Conservation (phyloP, 768 basidiomycete genomes). For the Boletellus sp. region DNA sequence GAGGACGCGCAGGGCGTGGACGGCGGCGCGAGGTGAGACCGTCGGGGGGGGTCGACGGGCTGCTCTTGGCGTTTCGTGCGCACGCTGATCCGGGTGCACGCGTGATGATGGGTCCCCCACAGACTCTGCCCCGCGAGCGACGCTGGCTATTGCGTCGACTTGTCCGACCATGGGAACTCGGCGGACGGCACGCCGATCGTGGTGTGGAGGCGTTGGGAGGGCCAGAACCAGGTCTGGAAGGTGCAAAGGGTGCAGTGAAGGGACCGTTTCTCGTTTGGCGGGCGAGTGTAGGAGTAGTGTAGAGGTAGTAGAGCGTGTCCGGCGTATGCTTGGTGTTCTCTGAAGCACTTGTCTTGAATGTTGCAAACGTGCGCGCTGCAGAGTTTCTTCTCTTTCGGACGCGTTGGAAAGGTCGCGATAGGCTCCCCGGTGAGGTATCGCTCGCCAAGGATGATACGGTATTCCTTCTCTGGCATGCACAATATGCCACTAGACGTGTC, state of each 20-base stretch:
- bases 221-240: conserved; percentile 52
- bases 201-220: conserved; percentile 48
- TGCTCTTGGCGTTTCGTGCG: not conserved
- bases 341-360: no score
- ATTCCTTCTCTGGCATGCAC: no score
- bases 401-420: no score
- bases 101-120: not conserved
- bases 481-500: no score
- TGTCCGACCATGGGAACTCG: conserved; percentile 44
- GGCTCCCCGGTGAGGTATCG: no score
- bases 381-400: no score
- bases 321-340: no score
- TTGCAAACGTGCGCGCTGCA: no score
- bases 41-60: no score
- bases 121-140: conserved; percentile 47
- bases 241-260: conserved; percentile 6
- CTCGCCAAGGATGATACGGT: no score
- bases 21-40: conserved; percentile 39
- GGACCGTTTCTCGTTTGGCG: not conserved
- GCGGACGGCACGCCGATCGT: conserved; percentile 43
- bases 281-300: not conserved
- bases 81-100: not conserved
- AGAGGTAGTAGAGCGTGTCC: not conserved
- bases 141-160: conserved; percentile 41
- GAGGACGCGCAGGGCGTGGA: conserved; percentile 40